These are phyloP conservation scores for Aspergillus chevalieri DNA, from an alignment of 2,329 filamentous ascomycete species.

Conservation along the genomic window DNA sequence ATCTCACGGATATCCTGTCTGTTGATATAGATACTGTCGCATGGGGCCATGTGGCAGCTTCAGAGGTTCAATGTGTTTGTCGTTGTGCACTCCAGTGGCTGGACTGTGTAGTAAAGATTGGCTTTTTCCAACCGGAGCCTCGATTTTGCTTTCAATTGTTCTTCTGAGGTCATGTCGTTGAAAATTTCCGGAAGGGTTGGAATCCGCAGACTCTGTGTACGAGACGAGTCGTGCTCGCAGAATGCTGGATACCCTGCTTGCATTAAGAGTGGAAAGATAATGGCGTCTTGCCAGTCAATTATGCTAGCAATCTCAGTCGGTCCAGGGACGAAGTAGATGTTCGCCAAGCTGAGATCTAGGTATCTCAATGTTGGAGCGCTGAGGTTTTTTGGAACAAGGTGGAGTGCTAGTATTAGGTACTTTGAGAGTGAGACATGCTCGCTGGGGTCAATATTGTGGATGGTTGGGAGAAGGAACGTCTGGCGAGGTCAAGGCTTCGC, in stretches of 20 bases:
- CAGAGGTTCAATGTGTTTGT: constrained; percentile 14
- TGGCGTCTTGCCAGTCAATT: constrained; percentile 24
- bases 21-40: constrained; percentile 20
- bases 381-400: constrained; percentile 9
- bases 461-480: constrained; percentile 22
- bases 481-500: constrained; percentile 20
- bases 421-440: constrained; percentile 17
- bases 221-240: constrained; percentile 19
- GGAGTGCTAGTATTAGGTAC: constrained; percentile 18
- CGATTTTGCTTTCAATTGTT: constrained; percentile 15
- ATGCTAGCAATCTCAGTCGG: constrained; percentile 21
- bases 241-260: constrained; percentile 22
- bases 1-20: constrained; percentile 24
- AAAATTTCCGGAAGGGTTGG: constrained; percentile 20
- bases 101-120: constrained; percentile 27
- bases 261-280: constrained; percentile 19
- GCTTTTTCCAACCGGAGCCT: constrained; percentile 19
- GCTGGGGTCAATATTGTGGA: constrained; percentile 16
- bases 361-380: constrained; percentile 19
- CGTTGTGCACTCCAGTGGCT: constrained; percentile 19
- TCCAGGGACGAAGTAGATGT: constrained; percentile 19
- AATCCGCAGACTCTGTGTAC: constrained; percentile 18
- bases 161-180: constrained; percentile 12
- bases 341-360: constrained; percentile 21
- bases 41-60: constrained; percentile 18